Conservation (phyloP, 345 rosid species). For the Salix caprea region DNA sequence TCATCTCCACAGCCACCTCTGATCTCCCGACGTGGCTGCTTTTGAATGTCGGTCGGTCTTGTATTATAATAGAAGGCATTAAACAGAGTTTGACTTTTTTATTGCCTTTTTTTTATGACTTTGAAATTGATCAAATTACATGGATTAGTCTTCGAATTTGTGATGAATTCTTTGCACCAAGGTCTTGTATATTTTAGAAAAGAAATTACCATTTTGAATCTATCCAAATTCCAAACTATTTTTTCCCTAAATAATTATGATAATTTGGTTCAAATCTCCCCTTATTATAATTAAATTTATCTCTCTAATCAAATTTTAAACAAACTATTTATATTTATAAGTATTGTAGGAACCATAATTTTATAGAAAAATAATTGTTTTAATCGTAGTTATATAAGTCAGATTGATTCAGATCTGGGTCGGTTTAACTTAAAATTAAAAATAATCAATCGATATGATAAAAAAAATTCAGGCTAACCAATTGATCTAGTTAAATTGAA, state of each 20-base stretch:
- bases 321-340: too few species aligned
- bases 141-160: background rate
- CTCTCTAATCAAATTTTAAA: too few species aligned
- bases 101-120: background rate
- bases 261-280: too few species aligned
- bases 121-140: background rate
- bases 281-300: too few species aligned
- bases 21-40: background rate
- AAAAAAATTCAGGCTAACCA: rapidly evolving
- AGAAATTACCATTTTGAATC: background rate
- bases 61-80: too few species aligned
- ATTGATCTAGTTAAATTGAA: too few species aligned
- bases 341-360: too few species aligned
- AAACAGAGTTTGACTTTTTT: background rate
- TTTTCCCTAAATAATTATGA: background rate
- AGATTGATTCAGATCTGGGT: rapidly evolving
- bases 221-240: background rate
- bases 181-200: too few species aligned
- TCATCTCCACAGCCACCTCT: background rate
- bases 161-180: background rate
- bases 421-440: too few species aligned
- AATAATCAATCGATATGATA: too few species aligned
- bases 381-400: too few species aligned
- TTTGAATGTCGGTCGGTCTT: background rate
- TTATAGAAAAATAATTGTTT: too few species aligned